Conservation (phyloP, 2,329 filamentous ascomycete species). For the Ophiocordyceps camponoti-saundersi region DNA sequence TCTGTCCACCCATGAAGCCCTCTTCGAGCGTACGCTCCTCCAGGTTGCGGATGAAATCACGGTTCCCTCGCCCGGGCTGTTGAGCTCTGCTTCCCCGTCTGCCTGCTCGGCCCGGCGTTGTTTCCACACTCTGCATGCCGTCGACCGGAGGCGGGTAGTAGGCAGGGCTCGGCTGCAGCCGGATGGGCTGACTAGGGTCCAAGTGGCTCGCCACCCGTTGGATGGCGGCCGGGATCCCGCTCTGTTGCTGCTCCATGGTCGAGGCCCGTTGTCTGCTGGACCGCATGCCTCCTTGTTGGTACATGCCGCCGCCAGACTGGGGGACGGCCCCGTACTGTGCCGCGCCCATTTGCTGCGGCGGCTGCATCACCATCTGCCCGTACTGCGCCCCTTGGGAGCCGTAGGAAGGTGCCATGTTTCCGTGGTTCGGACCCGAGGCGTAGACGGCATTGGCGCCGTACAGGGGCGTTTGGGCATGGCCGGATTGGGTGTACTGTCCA, state of each 20-base stretch:
- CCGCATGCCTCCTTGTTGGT: constrained; percentile 48
- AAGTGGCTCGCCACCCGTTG: constrained; percentile 92
- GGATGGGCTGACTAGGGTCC: constrained; percentile 85
- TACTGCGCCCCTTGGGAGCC: constrained; percentile 55
- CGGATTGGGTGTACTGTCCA: constrained; percentile 28
- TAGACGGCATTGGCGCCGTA: constrained; percentile 80
- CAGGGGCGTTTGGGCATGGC: constrained; percentile 42
- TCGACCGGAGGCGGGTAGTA: constrained; percentile 93
- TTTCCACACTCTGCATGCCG: constrained; percentile 50
- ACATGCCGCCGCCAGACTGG: constrained; percentile 31
- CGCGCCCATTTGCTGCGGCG: constrained; percentile 47
- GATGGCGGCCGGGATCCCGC: constrained; percentile 79
- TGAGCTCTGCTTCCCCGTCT: constrained; percentile 61
- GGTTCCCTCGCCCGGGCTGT: constrained; percentile 41
- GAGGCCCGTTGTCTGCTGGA: constrained; percentile 76
- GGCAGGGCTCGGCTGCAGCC: constrained; percentile 84
- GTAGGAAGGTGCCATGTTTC: constrained; percentile 54
- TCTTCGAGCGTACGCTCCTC: constrained; percentile 92
- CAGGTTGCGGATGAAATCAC: constrained; percentile 86
- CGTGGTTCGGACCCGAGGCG: constrained; percentile 31
- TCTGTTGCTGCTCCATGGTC: constrained; percentile 90
- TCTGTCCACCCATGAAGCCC: constrained; percentile 59
- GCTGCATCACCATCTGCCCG: constrained; percentile 56
- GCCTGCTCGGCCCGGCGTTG: constrained; percentile 38
- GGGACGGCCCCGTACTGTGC: constrained; percentile 41